A percentile compares a stretch with the other conserved stretches of the same genome.
Conservation (phyloP, 1,284 basidiomycete genomes). For the Ustilago esculenta region DNA sequence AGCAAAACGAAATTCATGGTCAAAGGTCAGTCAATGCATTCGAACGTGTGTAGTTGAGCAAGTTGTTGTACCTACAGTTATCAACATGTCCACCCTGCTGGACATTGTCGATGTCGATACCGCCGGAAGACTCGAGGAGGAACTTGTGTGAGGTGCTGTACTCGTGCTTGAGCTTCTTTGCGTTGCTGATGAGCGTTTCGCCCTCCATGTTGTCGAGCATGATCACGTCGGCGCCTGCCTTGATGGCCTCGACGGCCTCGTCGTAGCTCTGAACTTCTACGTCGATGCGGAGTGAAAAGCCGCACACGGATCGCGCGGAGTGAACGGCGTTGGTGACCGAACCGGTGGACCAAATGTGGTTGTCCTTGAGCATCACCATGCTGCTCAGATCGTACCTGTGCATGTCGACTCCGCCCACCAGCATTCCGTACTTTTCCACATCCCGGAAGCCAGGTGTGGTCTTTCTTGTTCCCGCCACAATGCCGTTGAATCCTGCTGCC, state of each 20-base stretch:
- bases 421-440: conserved; percentile 99
- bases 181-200: conserved; percentile 53
- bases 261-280: conserved; percentile 89
- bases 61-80: conserved; percentile 15
- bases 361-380: conserved; percentile 99
- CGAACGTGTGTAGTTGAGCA: too few relatives aligned
- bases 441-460: conserved; percentile 95
- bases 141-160: conserved; percentile 38
- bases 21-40: too few relatives aligned
- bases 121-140: conserved; percentile 62
- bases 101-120: conserved; percentile 62
- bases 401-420: conserved; percentile 94
- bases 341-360: conserved; percentile 97
- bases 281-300: conserved; percentile 91
- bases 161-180: conserved; percentile 48
- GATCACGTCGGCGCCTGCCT: conserved; percentile 93
- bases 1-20: background rate
- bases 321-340: conserved; percentile 89
- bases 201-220: conserved; percentile 80
- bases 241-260: conserved; percentile 94
- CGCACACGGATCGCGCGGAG: conserved; percentile 85
- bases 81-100: conserved; percentile 54
- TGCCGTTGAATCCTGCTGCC: conserved; percentile 82
- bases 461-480: conserved; percentile 94
- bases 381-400: conserved; percentile 96